phyloP scores from a whole-genome alignment of 768 basidiomycete species.

The Pisolithus microcarpus region DNA sequence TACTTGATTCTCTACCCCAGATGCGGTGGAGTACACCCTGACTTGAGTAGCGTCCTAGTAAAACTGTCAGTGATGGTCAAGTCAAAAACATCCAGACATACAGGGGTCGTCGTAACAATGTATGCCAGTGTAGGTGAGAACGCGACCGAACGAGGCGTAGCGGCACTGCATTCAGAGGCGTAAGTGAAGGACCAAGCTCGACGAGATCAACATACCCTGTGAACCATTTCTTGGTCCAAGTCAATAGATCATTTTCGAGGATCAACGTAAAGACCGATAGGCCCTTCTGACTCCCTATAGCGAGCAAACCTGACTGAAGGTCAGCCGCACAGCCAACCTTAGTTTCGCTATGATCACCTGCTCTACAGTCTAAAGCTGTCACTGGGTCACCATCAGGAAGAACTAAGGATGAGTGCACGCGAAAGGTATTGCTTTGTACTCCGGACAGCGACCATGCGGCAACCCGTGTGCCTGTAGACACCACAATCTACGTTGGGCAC shows the following conservation, averaged over 20 bases:
- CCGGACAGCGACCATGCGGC: slow-evolving; percentile 78
- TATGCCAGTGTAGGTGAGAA: slow-evolving; percentile 76
- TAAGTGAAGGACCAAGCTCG: slow-evolving; percentile 3
- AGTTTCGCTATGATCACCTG: slow-evolving; percentile 41
- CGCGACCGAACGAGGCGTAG: slow-evolving; percentile 44
- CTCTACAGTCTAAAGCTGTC: slow-evolving; percentile 64
- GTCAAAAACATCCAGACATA: slow-evolving; percentile 25
- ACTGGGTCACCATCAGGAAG: slow-evolving; percentile 49
- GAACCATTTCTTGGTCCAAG: slow-evolving; percentile 78
- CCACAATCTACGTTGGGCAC: slow-evolving; percentile 51
- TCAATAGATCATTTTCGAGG: slow-evolving; percentile 74
- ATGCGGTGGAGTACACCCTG: slow-evolving; percentile 64
- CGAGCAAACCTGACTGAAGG: slow-evolving; percentile 57
- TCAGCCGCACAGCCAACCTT: slow-evolving; percentile 12
- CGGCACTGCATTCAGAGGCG: slow-evolving; percentile 31
- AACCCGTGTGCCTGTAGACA: slow-evolving; percentile 58
- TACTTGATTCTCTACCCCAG: slow-evolving; percentile 58
- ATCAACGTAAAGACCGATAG: slow-evolving; percentile 73
- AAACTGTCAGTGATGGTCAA: slow-evolving; percentile 4
- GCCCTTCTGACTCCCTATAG: slow-evolving; percentile 52
- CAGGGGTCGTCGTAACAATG: slow-evolving; percentile 58
- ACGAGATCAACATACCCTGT: slow-evolving; percentile 38
- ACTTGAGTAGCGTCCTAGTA: slow-evolving; percentile 50
- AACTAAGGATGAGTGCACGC: slow-evolving; percentile 74
- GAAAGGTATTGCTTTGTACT: slow-evolving; percentile 57